Conservation (phyloP, 495 filamentous ascomycete genomes). For the Hypoxylon rickii region DNA sequence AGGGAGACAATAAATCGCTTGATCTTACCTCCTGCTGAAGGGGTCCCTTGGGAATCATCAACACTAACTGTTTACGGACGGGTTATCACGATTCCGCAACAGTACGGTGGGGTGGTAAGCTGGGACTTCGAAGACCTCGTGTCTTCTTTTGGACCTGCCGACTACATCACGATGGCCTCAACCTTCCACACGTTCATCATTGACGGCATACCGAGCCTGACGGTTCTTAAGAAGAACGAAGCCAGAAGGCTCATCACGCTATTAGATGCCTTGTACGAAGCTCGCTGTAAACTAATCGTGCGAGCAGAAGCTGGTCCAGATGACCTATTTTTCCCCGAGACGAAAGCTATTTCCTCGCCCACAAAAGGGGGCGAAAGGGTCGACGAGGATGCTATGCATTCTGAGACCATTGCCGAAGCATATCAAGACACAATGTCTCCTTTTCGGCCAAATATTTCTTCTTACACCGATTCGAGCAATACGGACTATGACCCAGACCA, state of each 20-base stretch:
- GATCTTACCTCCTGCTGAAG: background rate
- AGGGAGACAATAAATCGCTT: conserved; percentile 9
- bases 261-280: conserved; percentile 73
- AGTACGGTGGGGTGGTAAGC: conserved; percentile 50
- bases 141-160: conserved; percentile 64
- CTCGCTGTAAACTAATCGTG: conserved; percentile 66
- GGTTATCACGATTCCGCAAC: conserved; percentile 54
- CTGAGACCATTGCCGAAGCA: conserved; percentile 70
- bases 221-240: conserved; percentile 67
- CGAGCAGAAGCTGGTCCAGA: conserved; percentile 63
- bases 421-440: conserved; percentile 71
- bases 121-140: conserved; percentile 68
- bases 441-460: conserved; percentile 73
- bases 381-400: conserved; percentile 59
- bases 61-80: conserved; percentile 64
- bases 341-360: conserved; percentile 4
- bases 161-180: conserved; percentile 73
- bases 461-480: conserved; percentile 48
- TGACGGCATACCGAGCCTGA: conserved; percentile 61
- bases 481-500: conserved; percentile 52
- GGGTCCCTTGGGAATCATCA: conserved; percentile 50
- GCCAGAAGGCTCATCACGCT: conserved; percentile 73
- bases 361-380: conserved; percentile 25
- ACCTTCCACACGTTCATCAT: conserved; percentile 72
- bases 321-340: conserved; percentile 71